These are phyloP conservation scores for Gastrolobium villosum DNA, from an alignment of 306 rosid species.

Conservation along the genomic window DNA sequence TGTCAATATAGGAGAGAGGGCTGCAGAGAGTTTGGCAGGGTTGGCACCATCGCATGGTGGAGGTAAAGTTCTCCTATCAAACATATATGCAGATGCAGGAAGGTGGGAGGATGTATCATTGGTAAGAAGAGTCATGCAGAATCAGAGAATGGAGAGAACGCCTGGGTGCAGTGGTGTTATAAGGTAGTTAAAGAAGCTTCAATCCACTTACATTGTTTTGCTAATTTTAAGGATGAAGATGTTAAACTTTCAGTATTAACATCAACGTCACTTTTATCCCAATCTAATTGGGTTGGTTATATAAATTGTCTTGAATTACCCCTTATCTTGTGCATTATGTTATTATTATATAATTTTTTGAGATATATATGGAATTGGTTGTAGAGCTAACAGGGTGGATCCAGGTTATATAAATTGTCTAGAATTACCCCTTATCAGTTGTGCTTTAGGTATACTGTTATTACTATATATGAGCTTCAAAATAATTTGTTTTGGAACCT, in stretches of 20 bases:
- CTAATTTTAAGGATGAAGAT: constrained; percentile 24
- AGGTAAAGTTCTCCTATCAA: constrained; percentile 78
- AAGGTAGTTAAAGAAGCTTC: constrained; percentile 38
- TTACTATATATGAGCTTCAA: neutral
- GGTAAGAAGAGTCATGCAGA: constrained; percentile 68
- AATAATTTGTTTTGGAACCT: constrained; percentile 9
- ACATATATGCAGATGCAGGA: constrained; percentile 85
- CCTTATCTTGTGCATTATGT: constrained; percentile 1
- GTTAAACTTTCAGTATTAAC: neutral
- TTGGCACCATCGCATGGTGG: constrained; percentile 86
- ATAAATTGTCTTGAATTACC: constrained; percentile 2
- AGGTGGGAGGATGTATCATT: constrained; percentile 85
- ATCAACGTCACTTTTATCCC: too few relatives aligned
- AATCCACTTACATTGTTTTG: constrained; percentile 25
- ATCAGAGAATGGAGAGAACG: constrained; percentile 60
- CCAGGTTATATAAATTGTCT: constrained; percentile 13
- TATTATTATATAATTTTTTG: neutral
- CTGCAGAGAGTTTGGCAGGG: constrained; percentile 70
- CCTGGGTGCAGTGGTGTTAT: constrained; percentile 86
- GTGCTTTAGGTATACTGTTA: neutral
- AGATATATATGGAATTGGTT: too few relatives aligned
- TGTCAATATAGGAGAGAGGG: constrained; percentile 81
- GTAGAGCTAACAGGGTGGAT: too few relatives aligned
- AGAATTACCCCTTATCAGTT: neutral
- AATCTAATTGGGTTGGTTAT: neutral